Evolutionary conservation across 768 basidiomycete species (phyloP).

Genomic region (Myochromella boudieri): DNA sequence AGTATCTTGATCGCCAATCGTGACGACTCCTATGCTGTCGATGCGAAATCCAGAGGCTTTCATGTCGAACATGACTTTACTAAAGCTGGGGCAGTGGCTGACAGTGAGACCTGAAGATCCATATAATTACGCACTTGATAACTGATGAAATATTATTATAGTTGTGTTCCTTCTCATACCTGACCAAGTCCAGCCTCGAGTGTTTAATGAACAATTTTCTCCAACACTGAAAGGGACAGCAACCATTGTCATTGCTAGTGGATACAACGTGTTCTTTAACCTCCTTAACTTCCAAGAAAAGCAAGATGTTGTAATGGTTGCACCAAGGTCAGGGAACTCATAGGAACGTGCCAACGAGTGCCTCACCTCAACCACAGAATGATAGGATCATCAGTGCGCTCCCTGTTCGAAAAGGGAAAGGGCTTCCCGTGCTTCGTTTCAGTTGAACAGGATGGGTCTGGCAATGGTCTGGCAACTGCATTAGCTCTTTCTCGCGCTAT

Average conservation of each 20-base stretch:
- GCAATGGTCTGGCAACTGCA: slow-evolving; percentile 42
- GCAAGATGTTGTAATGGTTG: slow-evolving; percentile 68
- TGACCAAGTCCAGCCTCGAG: slow-evolving; percentile 60
- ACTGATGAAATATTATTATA: slow-evolving; percentile 17
- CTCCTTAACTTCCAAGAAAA: slow-evolving; percentile 50
- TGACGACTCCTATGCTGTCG: slow-evolving; percentile 54
- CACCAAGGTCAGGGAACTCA: slow-evolving; percentile 44
- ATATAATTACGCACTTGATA: background rate
- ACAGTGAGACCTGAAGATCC: slow-evolving; percentile 41
- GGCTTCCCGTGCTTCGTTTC: slow-evolving; percentile 69
- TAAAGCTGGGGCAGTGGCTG: slow-evolving; percentile 55
- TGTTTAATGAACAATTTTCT: slow-evolving; percentile 58
- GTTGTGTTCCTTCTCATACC: slow-evolving; percentile 64
- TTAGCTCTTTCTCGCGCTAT: slow-evolving; percentile 57
- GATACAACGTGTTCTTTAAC: slow-evolving; percentile 66
- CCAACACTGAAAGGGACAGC: slow-evolving; percentile 48
- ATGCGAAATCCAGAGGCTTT: slow-evolving; percentile 57
- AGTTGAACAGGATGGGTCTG: slow-evolving; percentile 60
- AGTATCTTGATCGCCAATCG: slow-evolving; percentile 60
- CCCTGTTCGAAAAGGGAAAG: slow-evolving; percentile 55
- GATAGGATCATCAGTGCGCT: slow-evolving; percentile 67
- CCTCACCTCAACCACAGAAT: slow-evolving; percentile 36
- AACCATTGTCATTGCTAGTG: slow-evolving; percentile 59
- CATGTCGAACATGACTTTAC: slow-evolving; percentile 55
- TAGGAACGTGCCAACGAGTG: background rate